Evolutionary conservation across 2,329 filamentous ascomycete species (phyloP).

Genomic region (Trichophyton simii): DNA sequence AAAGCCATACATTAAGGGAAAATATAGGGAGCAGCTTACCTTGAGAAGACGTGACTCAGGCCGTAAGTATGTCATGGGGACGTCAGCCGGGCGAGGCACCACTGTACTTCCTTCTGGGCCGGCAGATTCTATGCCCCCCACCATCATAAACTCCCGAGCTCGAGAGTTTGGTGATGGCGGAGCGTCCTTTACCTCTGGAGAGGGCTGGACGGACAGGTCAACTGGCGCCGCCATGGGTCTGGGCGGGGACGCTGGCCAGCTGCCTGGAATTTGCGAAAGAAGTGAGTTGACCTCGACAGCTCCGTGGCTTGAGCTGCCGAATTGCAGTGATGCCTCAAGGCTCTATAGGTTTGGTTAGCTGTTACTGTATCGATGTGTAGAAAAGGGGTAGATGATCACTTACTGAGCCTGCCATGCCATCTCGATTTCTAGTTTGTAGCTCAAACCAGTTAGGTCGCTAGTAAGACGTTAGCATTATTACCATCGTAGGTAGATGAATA

Average conservation of each 20-base stretch:
- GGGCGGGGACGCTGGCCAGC: conserved; percentile 1
- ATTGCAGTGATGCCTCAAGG: neutral
- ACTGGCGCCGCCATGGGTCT: neutral
- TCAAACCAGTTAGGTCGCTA: conserved; percentile 1
- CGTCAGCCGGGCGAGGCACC: neutral
- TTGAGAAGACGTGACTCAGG: neutral
- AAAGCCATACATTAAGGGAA: neutral
- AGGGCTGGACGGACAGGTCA: neutral
- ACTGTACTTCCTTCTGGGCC: neutral
- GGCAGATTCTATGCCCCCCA: neutral
- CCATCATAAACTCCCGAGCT: neutral
- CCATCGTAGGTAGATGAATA: neutral
- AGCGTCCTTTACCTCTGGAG: neutral
- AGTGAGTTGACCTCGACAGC: neutral
- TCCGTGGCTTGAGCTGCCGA: neutral
- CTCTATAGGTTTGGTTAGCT: neutral
- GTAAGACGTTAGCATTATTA: neutral
- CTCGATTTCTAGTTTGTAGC: neutral
- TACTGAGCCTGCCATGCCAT: neutral
- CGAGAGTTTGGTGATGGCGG: neutral
- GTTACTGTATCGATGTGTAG: neutral
- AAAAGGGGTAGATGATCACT: neutral
- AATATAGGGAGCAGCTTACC: neutral
- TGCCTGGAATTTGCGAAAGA: neutral
- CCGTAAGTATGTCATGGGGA: neutral